A percentile compares a stretch with the other conserved stretches of the same genome.
These are phyloP conservation scores for Leishmania major DNA, from an alignment of 208 protist species.

Conservation along the genomic window DNA sequence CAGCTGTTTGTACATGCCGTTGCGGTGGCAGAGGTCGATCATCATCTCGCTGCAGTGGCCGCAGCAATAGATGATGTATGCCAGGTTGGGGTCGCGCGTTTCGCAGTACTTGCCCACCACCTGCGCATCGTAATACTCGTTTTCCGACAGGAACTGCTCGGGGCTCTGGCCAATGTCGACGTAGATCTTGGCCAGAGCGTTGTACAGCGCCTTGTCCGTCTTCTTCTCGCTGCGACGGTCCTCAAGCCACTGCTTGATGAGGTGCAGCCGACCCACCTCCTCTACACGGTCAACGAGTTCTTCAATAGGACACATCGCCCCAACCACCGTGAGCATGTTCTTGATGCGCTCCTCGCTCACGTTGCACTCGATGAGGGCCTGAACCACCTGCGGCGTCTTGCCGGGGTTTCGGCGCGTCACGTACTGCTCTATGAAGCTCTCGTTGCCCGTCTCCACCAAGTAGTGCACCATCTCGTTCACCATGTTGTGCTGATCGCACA, in stretches of 20 bases:
- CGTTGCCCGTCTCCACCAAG: conserved; percentile 96
- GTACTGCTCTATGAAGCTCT: conserved; percentile 98
- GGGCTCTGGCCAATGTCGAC: conserved; percentile 97
- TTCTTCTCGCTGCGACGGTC: conserved; percentile 94
- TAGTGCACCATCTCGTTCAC: conserved; percentile 99
- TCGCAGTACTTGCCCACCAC: conserved; percentile 99
- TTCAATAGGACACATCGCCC: conserved; percentile 95
- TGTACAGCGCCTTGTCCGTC: conserved; percentile 97
- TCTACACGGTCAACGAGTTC: conserved; percentile 86
- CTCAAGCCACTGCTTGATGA: conserved; percentile 99
- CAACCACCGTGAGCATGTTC: conserved; percentile 94
- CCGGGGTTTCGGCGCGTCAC: conserved; percentile 95
- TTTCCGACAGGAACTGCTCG: conserved; percentile 97
- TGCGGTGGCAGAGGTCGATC: conserved; percentile 96
- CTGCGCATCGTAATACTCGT: conserved; percentile 97
- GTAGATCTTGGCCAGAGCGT: conserved; percentile 99
- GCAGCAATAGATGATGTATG: conserved; percentile 97
- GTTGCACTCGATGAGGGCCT: conserved; percentile 98
- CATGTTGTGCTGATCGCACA: conserved; percentile 99
- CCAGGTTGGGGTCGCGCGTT: conserved; percentile 98
- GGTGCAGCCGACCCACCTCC: conserved; percentile 93
- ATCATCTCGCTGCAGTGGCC: conserved; percentile 97
- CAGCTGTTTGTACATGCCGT: conserved; percentile 98
- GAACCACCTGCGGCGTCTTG: conserved; percentile 98
- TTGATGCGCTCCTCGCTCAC: conserved; percentile 97